These are phyloP conservation scores for Xylariomycetidae sp. DNA, from an alignment of 2,329 filamentous ascomycete genomes.

Conservation along the genomic window DNA sequence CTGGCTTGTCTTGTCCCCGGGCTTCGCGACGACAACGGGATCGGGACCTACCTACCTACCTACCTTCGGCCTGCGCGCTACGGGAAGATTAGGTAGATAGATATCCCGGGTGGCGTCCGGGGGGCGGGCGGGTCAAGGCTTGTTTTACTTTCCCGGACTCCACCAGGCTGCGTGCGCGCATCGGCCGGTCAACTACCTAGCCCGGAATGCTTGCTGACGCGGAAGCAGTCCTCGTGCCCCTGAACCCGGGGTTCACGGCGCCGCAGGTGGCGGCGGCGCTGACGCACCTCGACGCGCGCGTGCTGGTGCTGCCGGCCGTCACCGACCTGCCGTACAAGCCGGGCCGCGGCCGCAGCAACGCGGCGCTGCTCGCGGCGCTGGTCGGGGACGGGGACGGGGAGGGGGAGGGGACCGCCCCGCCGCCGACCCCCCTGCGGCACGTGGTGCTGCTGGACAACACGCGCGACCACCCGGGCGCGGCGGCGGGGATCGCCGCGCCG, in stretches of 20 bases:
- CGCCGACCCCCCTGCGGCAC: slow-evolving; percentile 64
- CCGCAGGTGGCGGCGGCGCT: slow-evolving; percentile 73
- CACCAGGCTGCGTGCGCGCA: no score
- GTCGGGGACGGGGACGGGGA: slow-evolving; percentile 33
- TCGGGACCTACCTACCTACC: no score
- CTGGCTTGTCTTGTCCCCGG: no score
- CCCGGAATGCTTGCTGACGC: no score
- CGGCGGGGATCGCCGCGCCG: slow-evolving; percentile 36
- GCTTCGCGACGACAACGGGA: no score
- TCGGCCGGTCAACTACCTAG: no score
- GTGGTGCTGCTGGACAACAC: slow-evolving; percentile 80
- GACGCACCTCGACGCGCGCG: slow-evolving; percentile 63
- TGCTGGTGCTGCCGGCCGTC: slow-evolving; percentile 80
- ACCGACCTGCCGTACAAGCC: slow-evolving; percentile 71
- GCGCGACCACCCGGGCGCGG: slow-evolving; percentile 34
- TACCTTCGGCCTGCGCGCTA: no score
- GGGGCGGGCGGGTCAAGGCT: no score
- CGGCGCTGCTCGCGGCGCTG: slow-evolving; percentile 38
- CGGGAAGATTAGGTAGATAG: no score
- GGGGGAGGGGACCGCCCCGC: slow-evolving; percentile 31
- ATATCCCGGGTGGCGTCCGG: no score
- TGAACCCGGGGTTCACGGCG: slow-evolving; percentile 85
- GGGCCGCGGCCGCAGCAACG: slow-evolving; percentile 47
- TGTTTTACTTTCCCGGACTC: no score
- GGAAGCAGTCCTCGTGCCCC: slow-evolving; percentile 85